phyloP scores from a whole-genome alignment of 2,329 filamentous ascomycete genomes.

The Colletotrichum destructivum region DNA sequence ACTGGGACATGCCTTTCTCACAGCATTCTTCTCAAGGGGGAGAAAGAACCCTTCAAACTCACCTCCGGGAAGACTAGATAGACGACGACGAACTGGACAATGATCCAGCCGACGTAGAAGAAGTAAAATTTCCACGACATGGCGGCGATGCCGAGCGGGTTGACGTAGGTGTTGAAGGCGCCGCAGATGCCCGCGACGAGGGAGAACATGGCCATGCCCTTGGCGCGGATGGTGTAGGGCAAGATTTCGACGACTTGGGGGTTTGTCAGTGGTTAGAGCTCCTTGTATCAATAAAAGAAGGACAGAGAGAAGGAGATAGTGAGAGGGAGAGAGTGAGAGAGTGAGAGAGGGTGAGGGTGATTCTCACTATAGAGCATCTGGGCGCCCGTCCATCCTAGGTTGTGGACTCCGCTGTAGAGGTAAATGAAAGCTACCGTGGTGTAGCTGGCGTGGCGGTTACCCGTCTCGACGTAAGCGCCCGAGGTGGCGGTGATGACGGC shows the following conservation, averaged over 20 bases:
- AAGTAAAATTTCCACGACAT: slow-evolving; percentile 71
- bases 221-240: slow-evolving; percentile 66
- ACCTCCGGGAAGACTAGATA: slow-evolving; percentile 43
- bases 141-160: slow-evolving; percentile 65
- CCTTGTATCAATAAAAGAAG: no score
- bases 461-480: slow-evolving; percentile 37
- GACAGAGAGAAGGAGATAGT: no score
- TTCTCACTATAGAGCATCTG: slow-evolving; percentile 39
- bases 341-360: no score
- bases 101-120: slow-evolving; percentile 61
- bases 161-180: slow-evolving; percentile 57
- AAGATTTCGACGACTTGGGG: slow-evolving; percentile 61
- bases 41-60: background rate
- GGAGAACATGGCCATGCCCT: slow-evolving; percentile 58
- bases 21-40: no score
- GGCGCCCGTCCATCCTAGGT: slow-evolving; percentile 40
- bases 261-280: background rate
- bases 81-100: slow-evolving; percentile 59
- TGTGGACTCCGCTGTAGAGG: slow-evolving; percentile 40
- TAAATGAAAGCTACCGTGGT: slow-evolving; percentile 38
- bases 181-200: slow-evolving; percentile 38
- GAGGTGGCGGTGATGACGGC: slow-evolving; percentile 33
- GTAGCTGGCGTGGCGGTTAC: slow-evolving; percentile 31
- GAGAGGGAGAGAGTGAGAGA: no score
- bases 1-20: no score